Base-by-base conservation (phyloP, 805 yeast species). In the Suhomyces canberraensis region DNA sequence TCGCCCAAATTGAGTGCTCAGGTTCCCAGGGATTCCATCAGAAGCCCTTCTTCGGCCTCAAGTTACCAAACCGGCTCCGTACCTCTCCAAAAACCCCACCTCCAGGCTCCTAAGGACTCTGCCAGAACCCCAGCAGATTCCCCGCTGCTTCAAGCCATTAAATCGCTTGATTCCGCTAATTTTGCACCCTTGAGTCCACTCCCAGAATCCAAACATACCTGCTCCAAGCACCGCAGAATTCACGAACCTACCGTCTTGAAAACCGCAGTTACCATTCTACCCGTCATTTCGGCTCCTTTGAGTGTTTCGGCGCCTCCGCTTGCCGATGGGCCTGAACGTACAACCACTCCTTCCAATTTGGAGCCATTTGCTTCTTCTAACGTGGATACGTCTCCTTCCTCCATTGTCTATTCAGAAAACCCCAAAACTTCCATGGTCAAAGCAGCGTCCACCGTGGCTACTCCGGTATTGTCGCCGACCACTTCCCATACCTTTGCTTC, bases 401-500 rank as follows among this genome's bases (percentile, higher is more conserved):
- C 22, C 7, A 7, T 20, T 7, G 9, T 20, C 9, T 20, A 7
- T 9, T 28, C 17, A 5, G 21, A 29, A 15, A 9, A 14, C n/a
- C 7, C 14, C 18, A 14, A 34, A 27, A 18, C 21, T 27, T n/a
- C 22, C 11, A n/a, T n/a, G 14, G 26, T 8, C 5, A 32, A 32
- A 13, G 35, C 35, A 8, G 29, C 29, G 11, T 25, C 36, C 4
- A 26, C 33, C 13, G 16, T 32, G 13, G 35, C 29, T 9, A 29
- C 40, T n/a, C 33, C 36, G 3, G 13, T 35, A 7, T 32, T 31
- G n/a, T 29, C 39, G 11, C 42, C 42, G 14, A 16, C 35, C 6
- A 31, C 31, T 3, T 36, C 36, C n/a, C 28, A 25, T n/a, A 15
- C 40, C 24, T 9, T 7, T 9, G 22, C 26, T 11, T 28, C 41